These are phyloP conservation scores for Anisodus acutangulus DNA, from an alignment of 257 asterid species.

Conservation along the genomic window DNA sequence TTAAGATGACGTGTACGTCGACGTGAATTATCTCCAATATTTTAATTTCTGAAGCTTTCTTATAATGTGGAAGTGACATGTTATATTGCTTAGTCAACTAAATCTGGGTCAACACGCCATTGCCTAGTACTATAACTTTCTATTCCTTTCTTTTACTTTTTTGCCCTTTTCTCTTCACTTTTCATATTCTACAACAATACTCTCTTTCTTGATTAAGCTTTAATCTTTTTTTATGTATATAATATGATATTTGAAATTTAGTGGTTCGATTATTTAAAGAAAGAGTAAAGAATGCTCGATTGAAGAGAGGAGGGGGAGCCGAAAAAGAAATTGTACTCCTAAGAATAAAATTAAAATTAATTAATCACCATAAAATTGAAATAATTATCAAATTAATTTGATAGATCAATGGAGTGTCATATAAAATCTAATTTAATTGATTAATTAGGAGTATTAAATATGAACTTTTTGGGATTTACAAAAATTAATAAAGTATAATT, in stretches of 20 bases:
- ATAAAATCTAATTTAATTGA: background rate
- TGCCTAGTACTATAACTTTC: background rate
- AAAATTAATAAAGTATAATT: background rate
- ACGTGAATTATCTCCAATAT: background rate
- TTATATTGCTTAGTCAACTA: background rate
- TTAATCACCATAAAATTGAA: too few relatives aligned
- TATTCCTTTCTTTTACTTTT: background rate
- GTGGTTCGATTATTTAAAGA: background rate
- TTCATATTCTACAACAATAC: background rate
- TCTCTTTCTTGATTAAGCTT: background rate
- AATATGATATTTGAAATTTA: too few relatives aligned
- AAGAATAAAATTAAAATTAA: too few relatives aligned
- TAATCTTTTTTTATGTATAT: too few relatives aligned
- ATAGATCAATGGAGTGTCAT: too few relatives aligned
- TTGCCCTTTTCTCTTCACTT: background rate
- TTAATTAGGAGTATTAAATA: background rate
- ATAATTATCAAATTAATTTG: background rate
- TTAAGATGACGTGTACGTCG: background rate
- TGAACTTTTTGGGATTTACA: background rate
- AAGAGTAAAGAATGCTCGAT: background rate
- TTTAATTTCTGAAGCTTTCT: background rate
- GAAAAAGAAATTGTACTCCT: too few relatives aligned
- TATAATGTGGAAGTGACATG: background rate
- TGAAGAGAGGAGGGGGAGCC: too few relatives aligned
- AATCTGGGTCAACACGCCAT: constrained; percentile 11